phyloP scores from a whole-genome alignment of 108 stramenopile species.

The Bacterosira constricta region DNA sequence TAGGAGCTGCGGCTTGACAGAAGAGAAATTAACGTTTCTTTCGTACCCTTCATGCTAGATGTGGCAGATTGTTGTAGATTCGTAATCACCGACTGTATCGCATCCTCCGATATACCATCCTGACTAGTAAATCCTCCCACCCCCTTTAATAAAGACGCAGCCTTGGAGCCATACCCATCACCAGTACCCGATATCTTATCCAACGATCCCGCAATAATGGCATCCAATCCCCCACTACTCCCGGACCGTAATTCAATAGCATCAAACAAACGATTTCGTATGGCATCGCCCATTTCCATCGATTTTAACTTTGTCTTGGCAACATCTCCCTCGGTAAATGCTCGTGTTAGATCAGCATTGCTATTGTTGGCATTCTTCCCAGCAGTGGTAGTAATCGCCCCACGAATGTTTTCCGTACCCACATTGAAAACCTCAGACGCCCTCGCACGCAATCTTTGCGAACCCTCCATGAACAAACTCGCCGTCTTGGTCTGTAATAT shows the following conservation, averaged over 20 bases:
- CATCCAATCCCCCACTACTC: conserved; percentile 87
- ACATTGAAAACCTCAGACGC: conserved; percentile 64
- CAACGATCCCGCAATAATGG: conserved; percentile 87
- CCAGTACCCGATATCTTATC: conserved; percentile 43
- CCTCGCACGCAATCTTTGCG: conserved; percentile 71
- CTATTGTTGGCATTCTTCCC: neutral
- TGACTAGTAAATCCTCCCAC: neutral
- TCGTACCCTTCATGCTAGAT: conserved; percentile 59
- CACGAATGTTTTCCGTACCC: conserved; percentile 63
- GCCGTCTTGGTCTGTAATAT: conserved; percentile 76
- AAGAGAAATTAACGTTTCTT: conserved; percentile 85
- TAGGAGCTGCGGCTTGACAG: conserved; percentile 67
- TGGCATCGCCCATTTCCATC: conserved; percentile 84
- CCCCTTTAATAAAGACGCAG: conserved; percentile 14
- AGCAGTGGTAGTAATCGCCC: conserved; percentile 44
- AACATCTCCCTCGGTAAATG: conserved; percentile 88
- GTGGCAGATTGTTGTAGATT: conserved; percentile 64
- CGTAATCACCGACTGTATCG: conserved; percentile 59
- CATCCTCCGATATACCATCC: conserved; percentile 34
- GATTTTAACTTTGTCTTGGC: conserved; percentile 87
- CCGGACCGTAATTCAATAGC: conserved; percentile 88
- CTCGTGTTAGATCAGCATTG: conserved; percentile 64
- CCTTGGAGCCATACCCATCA: conserved; percentile 17
- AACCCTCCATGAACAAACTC: conserved; percentile 82
- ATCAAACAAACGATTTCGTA: conserved; percentile 69